Evolutionary conservation across 2,329 filamentous ascomycete species (phyloP).

Genomic region (Ophiostoma sp.): DNA sequence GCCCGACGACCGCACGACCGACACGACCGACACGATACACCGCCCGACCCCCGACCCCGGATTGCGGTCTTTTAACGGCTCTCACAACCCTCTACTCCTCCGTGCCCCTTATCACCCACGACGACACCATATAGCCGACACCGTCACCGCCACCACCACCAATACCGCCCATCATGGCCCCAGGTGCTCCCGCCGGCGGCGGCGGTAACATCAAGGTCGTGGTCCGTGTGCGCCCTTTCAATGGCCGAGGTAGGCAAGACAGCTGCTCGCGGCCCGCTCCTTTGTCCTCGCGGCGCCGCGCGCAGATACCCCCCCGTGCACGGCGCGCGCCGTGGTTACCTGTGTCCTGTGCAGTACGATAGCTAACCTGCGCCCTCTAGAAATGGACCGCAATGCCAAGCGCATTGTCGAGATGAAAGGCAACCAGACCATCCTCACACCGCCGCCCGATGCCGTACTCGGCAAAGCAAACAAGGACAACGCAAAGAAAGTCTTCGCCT

Average conservation of each 20-base stretch:
- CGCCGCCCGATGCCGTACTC: constrained; percentile 57
- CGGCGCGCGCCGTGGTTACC: too few relatives aligned
- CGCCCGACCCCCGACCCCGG: background rate
- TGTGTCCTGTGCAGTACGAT: background rate
- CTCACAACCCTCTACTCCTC: background rate
- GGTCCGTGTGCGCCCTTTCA: constrained; percentile 93
- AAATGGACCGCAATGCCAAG: constrained; percentile 86
- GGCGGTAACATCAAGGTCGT: constrained; percentile 99
- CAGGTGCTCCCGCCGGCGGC: constrained; percentile 34
- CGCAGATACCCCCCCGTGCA: too few relatives aligned
- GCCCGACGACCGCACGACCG: background rate
- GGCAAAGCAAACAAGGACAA: constrained; percentile 62
- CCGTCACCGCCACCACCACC: background rate
- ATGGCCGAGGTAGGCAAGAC: constrained; percentile 66
- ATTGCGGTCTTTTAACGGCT: background rate
- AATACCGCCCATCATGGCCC: constrained; percentile 49
- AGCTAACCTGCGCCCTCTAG: constrained; percentile 39
- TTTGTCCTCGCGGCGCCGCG: background rate
- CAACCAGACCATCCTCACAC: constrained; percentile 77
- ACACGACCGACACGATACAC: background rate
- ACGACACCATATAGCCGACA: background rate
- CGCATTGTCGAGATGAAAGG: constrained; percentile 97
- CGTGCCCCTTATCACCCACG: background rate
- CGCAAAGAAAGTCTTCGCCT: constrained; percentile 78
- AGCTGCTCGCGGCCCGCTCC: background rate